A percentile compares a stretch with the other conserved stretches of the same genome.
phyloP scores from a whole-genome alignment of 306 rosid genomes.

The Cicer pinnatifidum region DNA sequence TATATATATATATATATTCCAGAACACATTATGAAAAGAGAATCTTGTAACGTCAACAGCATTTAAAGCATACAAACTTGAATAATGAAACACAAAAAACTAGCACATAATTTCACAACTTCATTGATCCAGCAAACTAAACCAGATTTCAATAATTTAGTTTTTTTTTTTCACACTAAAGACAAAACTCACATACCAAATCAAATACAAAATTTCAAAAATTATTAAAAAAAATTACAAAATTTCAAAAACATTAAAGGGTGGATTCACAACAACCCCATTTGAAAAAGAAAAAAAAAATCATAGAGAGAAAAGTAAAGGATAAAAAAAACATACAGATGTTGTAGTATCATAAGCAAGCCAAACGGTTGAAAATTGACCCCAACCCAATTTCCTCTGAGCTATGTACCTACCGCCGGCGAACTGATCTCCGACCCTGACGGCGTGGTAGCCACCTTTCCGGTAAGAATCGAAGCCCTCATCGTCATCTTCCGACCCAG shows the following conservation, averaged over 20 bases:
- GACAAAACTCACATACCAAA: no score
- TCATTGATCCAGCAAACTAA: neutral
- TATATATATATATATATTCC: neutral
- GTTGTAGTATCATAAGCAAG: constrained; percentile 81
- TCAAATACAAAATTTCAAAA: neutral
- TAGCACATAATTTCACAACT: neutral
- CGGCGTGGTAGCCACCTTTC: constrained; percentile 97
- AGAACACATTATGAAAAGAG: neutral
- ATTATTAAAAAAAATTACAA: no score
- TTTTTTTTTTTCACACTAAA: no score
- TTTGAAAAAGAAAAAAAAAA: neutral
- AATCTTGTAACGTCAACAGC: constrained; percentile 31
- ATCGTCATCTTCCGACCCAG: constrained; percentile 89
- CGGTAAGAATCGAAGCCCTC: constrained; percentile 92
- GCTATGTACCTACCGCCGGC: constrained; percentile 88
- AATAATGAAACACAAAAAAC: neutral
- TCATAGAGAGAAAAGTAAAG: constrained; percentile 17
- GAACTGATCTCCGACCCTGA: constrained; percentile 85
- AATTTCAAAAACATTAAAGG: neutral
- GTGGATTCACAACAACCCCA: neutral
- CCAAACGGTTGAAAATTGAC: constrained; percentile 98
- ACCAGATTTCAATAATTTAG: constrained; percentile 12
- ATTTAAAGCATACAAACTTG: constrained; percentile 28
- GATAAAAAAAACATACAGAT: constrained; percentile 56
- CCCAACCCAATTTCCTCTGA: constrained; percentile 96